phyloP scores from a whole-genome alignment of 2,329 filamentous ascomycete genomes.

The Juglanconis sp. region DNA sequence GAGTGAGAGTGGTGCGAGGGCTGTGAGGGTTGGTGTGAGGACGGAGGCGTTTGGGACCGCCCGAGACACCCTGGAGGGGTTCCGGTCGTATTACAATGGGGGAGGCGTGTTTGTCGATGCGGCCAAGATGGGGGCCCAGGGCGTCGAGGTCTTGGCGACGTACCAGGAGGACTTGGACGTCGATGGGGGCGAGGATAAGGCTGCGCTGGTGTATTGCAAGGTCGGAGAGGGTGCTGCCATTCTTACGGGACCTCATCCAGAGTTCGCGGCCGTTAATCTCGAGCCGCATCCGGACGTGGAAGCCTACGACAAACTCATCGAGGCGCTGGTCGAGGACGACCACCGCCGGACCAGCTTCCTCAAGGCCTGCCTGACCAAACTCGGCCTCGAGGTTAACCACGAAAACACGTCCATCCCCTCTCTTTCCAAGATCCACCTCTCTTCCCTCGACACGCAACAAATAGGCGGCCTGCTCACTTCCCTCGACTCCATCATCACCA shows the following conservation, averaged over 20 bases:
- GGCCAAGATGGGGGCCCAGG: constrained; percentile 54
- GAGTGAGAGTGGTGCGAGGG: constrained; percentile 79
- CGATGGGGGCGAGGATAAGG: constrained; percentile 67
- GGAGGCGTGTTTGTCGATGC: constrained; percentile 90
- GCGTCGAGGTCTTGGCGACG: constrained; percentile 77
- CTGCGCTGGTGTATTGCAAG: constrained; percentile 79
- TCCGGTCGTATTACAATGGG: constrained; percentile 87
- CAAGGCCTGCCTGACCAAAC: constrained; percentile 72
- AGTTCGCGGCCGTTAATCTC: constrained; percentile 84
- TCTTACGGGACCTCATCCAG: constrained; percentile 86
- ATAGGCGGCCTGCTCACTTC: constrained; percentile 66
- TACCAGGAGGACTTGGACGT: constrained; percentile 75
- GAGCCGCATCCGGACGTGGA: constrained; percentile 63
- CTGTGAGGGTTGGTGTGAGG: constrained; percentile 63
- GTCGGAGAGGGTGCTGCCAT: constrained; percentile 77
- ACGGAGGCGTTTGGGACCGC: constrained; percentile 52
- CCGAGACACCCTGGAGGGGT: constrained; percentile 55
- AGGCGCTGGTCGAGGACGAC: constrained; percentile 66
- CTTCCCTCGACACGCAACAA: constrained; percentile 62
- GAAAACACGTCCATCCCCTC: constrained; percentile 69
- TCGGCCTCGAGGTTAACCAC: constrained; percentile 75
- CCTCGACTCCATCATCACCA: constrained; percentile 65
- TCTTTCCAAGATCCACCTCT: constrained; percentile 79
- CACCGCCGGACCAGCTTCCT: constrained; percentile 69
- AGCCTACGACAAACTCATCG: constrained; percentile 68